Conservation (phyloP, 305 asterid genomes). For the Fraxinus latifolia region DNA sequence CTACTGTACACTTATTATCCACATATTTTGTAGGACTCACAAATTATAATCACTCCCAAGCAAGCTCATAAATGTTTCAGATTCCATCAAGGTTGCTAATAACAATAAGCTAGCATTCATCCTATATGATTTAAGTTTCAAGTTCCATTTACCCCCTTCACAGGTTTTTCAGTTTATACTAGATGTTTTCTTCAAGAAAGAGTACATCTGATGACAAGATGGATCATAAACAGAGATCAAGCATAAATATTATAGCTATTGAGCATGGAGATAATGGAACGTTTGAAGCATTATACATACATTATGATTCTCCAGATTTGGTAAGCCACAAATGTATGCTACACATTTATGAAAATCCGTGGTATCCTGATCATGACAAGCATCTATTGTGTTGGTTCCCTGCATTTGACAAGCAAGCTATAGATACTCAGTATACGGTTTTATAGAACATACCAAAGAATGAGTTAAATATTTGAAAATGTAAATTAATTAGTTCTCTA, state of each 20-base stretch:
- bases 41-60: background rate
- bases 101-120: background rate
- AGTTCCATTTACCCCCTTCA: background rate
- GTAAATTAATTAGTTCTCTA: background rate
- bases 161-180: background rate
- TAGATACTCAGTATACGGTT: constrained; percentile 4
- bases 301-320: constrained; percentile 42
- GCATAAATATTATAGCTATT: background rate
- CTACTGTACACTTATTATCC: background rate
- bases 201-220: background rate
- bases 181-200: background rate
- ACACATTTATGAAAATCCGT: constrained; percentile 91
- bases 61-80: background rate
- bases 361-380: constrained; percentile 79
- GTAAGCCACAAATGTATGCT: constrained; percentile 47
- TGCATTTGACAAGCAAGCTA: constrained; percentile 40
- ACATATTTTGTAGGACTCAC: background rate
- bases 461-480: background rate
- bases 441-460: constrained; percentile 12
- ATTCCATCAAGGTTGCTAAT: background rate
- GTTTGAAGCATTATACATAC: constrained; percentile 36
- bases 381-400: constrained; percentile 71
- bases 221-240: background rate
- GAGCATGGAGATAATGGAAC: background rate
- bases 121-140: background rate